These are phyloP conservation scores for Heterobasidion irregulare DNA, from an alignment of 1,284 basidiomycete species.

Conservation along the genomic window DNA sequence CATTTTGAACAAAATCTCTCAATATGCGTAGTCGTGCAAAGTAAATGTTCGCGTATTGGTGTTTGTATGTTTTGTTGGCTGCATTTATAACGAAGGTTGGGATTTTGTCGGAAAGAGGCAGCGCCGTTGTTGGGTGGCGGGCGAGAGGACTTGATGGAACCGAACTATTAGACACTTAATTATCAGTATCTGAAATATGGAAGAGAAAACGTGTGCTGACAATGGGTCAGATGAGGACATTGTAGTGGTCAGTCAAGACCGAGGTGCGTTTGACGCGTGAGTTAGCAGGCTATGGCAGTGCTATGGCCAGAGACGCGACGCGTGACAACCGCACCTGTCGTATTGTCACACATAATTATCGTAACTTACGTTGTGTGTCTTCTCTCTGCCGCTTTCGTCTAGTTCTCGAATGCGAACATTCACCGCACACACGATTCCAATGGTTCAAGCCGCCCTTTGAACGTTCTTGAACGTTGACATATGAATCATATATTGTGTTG, in stretches of 20 bases:
- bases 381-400: too few relatives aligned
- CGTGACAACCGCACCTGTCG: background rate
- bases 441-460: too few relatives aligned
- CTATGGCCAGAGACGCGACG: background rate
- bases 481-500: too few relatives aligned
- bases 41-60: slow-evolving; percentile 94
- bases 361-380: too few relatives aligned
- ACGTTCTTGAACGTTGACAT: too few relatives aligned
- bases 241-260: background rate
- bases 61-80: slow-evolving; percentile 61
- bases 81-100: slow-evolving; percentile 52
- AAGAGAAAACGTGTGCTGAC: background rate
- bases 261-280: background rate
- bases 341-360: background rate
- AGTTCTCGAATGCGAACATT: too few relatives aligned
- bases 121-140: slow-evolving; percentile 20
- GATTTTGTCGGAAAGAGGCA: slow-evolving; percentile 27
- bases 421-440: too few relatives aligned
- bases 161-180: slow-evolving; percentile 7
- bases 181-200: too few relatives aligned
- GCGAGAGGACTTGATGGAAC: slow-evolving; percentile 9
- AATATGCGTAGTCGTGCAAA: slow-evolving; percentile 70
- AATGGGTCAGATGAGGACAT: background rate
- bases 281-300: too few relatives aligned
- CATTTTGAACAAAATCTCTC: slow-evolving; percentile 52